Evolutionary conservation across 179 eudicot genomes (phyloP).

Genomic region (Dionaea muscipula): DNA sequence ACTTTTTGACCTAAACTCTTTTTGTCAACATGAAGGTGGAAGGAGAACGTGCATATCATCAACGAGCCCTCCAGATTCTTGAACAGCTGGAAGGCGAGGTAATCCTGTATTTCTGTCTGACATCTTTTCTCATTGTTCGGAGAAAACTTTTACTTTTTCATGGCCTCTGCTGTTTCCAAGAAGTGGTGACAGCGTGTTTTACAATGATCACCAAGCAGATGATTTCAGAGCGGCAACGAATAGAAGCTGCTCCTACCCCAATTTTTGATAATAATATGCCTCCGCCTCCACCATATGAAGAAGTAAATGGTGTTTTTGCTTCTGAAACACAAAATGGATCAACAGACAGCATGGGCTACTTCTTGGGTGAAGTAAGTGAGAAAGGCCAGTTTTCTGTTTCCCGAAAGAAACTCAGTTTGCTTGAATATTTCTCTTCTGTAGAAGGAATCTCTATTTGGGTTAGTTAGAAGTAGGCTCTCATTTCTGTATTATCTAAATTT

Average conservation of each 20-base stretch:
- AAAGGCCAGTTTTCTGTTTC: neutral
- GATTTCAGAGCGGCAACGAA: constrained; percentile 65
- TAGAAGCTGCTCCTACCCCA: constrained; percentile 72
- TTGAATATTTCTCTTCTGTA: too few relatives aligned
- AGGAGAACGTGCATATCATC: constrained; percentile 67
- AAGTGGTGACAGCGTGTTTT: constrained; percentile 3
- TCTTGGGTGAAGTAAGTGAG: constrained; percentile 72
- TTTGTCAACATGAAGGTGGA: constrained; percentile 47
- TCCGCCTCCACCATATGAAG: constrained; percentile 65
- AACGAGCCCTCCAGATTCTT: constrained; percentile 63
- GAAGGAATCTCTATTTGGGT: too few relatives aligned
- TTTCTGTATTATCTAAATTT: too few relatives aligned
- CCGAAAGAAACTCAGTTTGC: too few relatives aligned
- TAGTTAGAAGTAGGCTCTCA: too few relatives aligned
- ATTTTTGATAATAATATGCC: constrained; percentile 34
- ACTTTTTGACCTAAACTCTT: constrained; percentile 1
- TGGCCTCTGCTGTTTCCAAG: constrained; percentile 4
- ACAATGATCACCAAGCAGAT: constrained; percentile 34
- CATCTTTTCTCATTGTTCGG: neutral
- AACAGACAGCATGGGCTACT: constrained; percentile 56
- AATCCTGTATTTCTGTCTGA: constrained; percentile 8
- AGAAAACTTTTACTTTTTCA: neutral
- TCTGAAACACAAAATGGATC: constrained; percentile 49
- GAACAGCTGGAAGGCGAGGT: constrained; percentile 90
- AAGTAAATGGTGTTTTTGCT: constrained; percentile 38